Evolutionary conservation across 2,329 filamentous ascomycete genomes (phyloP).

Genomic region (Fonsecaea nubica): DNA sequence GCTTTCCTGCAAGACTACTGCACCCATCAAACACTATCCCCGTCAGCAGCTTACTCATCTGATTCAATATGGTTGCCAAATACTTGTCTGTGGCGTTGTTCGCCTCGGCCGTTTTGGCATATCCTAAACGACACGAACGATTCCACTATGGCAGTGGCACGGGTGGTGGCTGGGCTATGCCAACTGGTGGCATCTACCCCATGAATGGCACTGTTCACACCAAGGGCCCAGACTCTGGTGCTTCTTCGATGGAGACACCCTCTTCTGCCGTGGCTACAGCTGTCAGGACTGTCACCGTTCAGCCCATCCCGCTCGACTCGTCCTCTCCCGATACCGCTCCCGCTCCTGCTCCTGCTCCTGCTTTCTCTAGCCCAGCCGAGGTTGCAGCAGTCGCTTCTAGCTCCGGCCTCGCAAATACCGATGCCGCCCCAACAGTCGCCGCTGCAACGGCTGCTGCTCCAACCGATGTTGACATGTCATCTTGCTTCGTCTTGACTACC

Average conservation of each 20-base stretch:
- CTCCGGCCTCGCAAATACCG: slow-evolving; percentile 3
- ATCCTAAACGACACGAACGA: slow-evolving; percentile 37
- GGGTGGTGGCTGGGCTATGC: slow-evolving; percentile 26
- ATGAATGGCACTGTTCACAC: slow-evolving; percentile 30
- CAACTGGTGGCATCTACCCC: slow-evolving; percentile 27
- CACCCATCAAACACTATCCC: neutral
- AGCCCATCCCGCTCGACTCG: slow-evolving; percentile 27
- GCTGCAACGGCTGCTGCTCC: neutral
- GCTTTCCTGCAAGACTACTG: slow-evolving; percentile 14
- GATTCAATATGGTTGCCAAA: slow-evolving; percentile 39
- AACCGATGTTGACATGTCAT: slow-evolving; percentile 14
- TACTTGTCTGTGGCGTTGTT: slow-evolving; percentile 37
- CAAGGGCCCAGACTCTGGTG: slow-evolving; percentile 31
- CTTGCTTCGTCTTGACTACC: slow-evolving; percentile 29
- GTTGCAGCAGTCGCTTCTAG: slow-evolving; percentile 10
- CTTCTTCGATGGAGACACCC: slow-evolving; percentile 29
- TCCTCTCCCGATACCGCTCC: slow-evolving; percentile 12
- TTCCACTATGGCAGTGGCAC: slow-evolving; percentile 32
- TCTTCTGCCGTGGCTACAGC: slow-evolving; percentile 15
- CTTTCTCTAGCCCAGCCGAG: slow-evolving; percentile 26
- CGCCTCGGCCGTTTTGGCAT: slow-evolving; percentile 37
- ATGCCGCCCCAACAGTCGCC: slow-evolving; percentile 8
- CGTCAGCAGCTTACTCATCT: slow-evolving; percentile 19
- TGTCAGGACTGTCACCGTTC: slow-evolving; percentile 34
- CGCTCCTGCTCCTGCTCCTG: neutral